A percentile compares a stretch with the other conserved stretches of the same genome.
Evolutionary conservation across 129 eudicot species (phyloP).

Genomic region (Silybum marianum): DNA sequence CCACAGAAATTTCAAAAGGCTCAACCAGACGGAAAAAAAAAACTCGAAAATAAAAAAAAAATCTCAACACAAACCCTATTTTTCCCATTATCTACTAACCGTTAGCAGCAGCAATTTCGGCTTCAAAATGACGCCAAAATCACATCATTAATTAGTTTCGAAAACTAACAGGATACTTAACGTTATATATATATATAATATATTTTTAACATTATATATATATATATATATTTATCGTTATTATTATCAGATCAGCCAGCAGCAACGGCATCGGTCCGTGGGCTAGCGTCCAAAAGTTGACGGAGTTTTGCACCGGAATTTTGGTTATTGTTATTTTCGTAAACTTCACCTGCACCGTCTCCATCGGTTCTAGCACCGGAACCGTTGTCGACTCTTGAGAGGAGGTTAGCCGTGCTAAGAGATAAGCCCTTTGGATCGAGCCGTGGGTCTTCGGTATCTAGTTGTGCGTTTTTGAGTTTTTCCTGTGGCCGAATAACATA

Average conservation of each 20-base stretch:
- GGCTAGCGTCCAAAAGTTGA: conserved; percentile 74
- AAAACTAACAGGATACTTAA: conserved; percentile 22
- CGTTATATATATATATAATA: too few relatives aligned
- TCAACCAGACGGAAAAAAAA: conserved; percentile 30
- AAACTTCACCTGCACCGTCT: conserved; percentile 38
- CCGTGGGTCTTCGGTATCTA: conserved; percentile 40
- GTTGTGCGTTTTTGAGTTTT: conserved; percentile 46
- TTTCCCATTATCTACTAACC: conserved; percentile 43
- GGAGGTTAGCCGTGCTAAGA: conserved; percentile 79
- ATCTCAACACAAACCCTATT: conserved; percentile 36
- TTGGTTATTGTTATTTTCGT: conserved; percentile 51
- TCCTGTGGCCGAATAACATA: conserved; percentile 42
- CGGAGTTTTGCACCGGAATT: conserved; percentile 71
- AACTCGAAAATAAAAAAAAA: conserved; percentile 3
- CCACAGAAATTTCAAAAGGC: conserved; percentile 41
- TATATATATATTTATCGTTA: background rate
- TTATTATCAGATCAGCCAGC: conserved; percentile 51
- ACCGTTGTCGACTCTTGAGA: conserved; percentile 66
- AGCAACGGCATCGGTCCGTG: conserved; percentile 77
- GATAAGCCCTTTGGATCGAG: conserved; percentile 34
- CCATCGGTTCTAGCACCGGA: conserved; percentile 43
- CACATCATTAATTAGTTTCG: conserved; percentile 35
- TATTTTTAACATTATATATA: too few relatives aligned
- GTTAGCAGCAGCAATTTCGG: conserved; percentile 68
- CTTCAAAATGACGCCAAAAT: conserved; percentile 72